Conservation (phyloP, 2,329 filamentous ascomycete species). For the Colletotrichum lentis region DNA sequence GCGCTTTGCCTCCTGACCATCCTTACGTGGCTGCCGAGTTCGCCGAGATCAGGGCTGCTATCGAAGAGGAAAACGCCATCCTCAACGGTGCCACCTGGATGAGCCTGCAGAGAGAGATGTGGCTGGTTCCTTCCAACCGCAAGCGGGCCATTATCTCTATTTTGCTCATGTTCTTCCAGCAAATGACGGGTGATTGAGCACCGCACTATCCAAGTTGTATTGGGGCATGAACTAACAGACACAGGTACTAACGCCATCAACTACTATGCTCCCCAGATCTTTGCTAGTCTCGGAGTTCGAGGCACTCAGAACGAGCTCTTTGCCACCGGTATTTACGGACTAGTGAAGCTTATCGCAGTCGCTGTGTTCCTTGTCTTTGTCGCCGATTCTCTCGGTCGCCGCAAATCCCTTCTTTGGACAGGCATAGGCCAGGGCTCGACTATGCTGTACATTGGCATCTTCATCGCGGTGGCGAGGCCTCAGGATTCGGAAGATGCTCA, state of each 20-base stretch:
- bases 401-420: slow-evolving; percentile 41
- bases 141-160: slow-evolving; percentile 30
- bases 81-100: slow-evolving; percentile 39
- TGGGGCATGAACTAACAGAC: slow-evolving; percentile 44
- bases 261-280: slow-evolving; percentile 65
- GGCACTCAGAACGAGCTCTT: slow-evolving; percentile 66
- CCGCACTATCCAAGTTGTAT: too few relatives aligned
- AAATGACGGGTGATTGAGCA: slow-evolving; percentile 35
- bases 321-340: slow-evolving; percentile 71
- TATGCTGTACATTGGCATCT: slow-evolving; percentile 60
- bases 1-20: slow-evolving; percentile 49
- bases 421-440: slow-evolving; percentile 39
- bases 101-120: slow-evolving; percentile 33
- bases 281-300: slow-evolving; percentile 67
- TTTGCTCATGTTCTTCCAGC: slow-evolving; percentile 35
- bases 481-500: slow-evolving; percentile 47
- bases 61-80: slow-evolving; percentile 60
- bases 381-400: slow-evolving; percentile 41
- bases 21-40: slow-evolving; percentile 57
- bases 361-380: slow-evolving; percentile 38
- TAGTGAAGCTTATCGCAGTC: slow-evolving; percentile 58
- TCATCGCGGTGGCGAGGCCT: slow-evolving; percentile 67
- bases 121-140: slow-evolving; percentile 33
- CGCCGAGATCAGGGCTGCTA: slow-evolving; percentile 61
- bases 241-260: slow-evolving; percentile 40